Conservation (phyloP, 495 filamentous ascomycete genomes). For the Aspergillus conjunctus region DNA sequence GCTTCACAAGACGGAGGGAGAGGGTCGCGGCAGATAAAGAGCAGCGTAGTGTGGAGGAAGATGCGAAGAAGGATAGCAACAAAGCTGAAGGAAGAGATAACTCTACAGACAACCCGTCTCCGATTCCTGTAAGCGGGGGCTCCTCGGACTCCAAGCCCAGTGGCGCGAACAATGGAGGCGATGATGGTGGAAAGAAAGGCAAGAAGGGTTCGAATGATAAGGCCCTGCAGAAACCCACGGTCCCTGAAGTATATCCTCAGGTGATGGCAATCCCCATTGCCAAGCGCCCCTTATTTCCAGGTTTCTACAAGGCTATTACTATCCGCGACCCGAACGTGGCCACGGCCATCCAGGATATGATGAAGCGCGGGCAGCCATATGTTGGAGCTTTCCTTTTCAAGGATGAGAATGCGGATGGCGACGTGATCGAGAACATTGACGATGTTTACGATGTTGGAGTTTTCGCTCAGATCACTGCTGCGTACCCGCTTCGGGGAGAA, state of each 20-base stretch:
- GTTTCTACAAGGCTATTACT: conserved; percentile 98
- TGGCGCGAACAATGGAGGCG: conserved; percentile 50
- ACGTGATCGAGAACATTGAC: conserved; percentile 81
- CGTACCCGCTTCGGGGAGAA: conserved; percentile 84
- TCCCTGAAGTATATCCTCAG: conserved; percentile 96
- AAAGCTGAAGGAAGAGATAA: conserved; percentile 44
- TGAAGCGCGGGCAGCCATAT: conserved; percentile 97
- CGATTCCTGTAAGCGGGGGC: conserved; percentile 46
- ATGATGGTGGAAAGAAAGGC: conserved; percentile 57
- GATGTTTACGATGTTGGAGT: conserved; percentile 96
- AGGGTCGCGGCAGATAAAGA: conserved; percentile 41
- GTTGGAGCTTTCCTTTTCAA: conserved; percentile 97
- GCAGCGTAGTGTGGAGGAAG: conserved; percentile 43
- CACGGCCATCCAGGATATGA: conserved; percentile 89
- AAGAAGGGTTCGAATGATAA: conserved; percentile 68
- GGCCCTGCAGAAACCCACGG: conserved; percentile 78
- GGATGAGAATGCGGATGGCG: conserved; percentile 88
- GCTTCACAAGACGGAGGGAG: conserved; percentile 41
- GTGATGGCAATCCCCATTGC: conserved; percentile 99
- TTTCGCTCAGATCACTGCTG: conserved; percentile 96
- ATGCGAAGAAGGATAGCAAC: conserved; percentile 43
- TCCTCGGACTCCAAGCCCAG: conserved; percentile 50
- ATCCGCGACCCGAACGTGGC: conserved; percentile 89
- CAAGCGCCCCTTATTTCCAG: conserved; percentile 91
- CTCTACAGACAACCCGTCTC: conserved; percentile 48